Base-by-base conservation (phyloP, 495 filamentous ascomycete species). In the Astrothelium macrocarpum region DNA sequence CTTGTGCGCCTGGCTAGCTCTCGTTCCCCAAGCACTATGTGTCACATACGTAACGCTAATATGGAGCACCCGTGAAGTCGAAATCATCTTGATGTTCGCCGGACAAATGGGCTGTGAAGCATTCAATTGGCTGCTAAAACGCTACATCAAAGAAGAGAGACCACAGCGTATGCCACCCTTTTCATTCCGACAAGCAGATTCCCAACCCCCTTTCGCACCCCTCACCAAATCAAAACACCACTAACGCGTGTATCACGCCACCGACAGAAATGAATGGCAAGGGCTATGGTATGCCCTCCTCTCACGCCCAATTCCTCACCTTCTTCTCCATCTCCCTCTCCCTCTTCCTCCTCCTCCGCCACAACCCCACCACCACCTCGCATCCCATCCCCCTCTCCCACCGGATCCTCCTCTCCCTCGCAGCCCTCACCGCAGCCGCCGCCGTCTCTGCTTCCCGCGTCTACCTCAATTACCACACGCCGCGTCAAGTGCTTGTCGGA, bases 201-300 rank as follows among this genome's bases (percentile, higher is more conserved):
- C 58, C 25, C 2, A n/a, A 59, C 20, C 7, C n/a, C 12, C 14
- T 12, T 16, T 36, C 20, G 10, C 16, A 23, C 11, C 7, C 14
- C 25, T 16, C 26, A 32, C n/a, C 53, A 31, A 12, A 36, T 14
- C 31, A 34, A 16, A 60, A 36, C 18, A 25, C 5, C 12, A 31
- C 59, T 36, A 25, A 60, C 12, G 14, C 31, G 26, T 60, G 12
- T 49, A 31, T 66, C 49, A 63, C 63, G 11, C 32, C 10, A 23
- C 34, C n/a, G 31, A 71, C 77, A 89, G 88, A 88, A 76, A 89
- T 89, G 81, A 82, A 86, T 64, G 88, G 88, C 42, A 96, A 96
- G 74, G 94, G 94, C 64, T 99, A 97, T 71, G 94, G 94, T 66
- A 99, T 99, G 94, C 94, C 94, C n/a, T 91, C 87, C 53, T 96